Conservation (phyloP, 2,329 filamentous ascomycete genomes). For the Curvularia verruculosa region DNA sequence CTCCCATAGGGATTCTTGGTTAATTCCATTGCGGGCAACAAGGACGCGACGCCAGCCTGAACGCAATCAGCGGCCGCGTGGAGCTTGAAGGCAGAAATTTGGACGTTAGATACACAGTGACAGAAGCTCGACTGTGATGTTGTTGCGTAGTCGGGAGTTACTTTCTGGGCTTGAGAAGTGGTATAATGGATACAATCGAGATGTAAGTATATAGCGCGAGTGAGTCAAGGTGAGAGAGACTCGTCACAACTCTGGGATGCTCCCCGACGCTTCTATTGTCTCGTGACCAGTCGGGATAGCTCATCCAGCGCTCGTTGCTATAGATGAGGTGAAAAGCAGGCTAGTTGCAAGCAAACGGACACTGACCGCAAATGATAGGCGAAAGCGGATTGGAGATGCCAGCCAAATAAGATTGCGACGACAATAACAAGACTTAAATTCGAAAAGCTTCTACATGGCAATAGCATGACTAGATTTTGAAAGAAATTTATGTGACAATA, state of each 20-base stretch:
- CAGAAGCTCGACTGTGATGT: not conserved
- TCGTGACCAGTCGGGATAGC: not conserved
- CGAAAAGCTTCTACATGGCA: not conserved
- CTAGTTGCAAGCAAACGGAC: not conserved
- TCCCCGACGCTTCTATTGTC: not conserved
- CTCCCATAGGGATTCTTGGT: not conserved
- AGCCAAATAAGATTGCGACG: not conserved
- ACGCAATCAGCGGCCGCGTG: not conserved
- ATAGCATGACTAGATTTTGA: too few species aligned
- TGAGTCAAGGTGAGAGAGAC: not conserved
- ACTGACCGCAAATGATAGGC: not conserved
- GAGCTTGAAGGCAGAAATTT: not conserved
- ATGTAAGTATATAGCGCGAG: not conserved
- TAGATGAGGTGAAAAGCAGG: not conserved
- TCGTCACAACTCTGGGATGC: too few species aligned
- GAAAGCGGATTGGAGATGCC: not conserved
- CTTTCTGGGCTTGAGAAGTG: not conserved
- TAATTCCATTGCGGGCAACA: not conserved
- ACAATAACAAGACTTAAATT: not conserved
- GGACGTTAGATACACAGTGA: not conserved
- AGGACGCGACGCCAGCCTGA: too few species aligned
- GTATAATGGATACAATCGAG: not conserved
- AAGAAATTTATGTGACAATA: too few species aligned
- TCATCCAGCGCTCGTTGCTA: not conserved
- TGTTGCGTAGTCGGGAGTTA: not conserved